Evolutionary conservation across 1,139 yeast species (phyloP), one percentile per base, ranked within the genome.

Genomic region (Pichia sp.): DNA sequence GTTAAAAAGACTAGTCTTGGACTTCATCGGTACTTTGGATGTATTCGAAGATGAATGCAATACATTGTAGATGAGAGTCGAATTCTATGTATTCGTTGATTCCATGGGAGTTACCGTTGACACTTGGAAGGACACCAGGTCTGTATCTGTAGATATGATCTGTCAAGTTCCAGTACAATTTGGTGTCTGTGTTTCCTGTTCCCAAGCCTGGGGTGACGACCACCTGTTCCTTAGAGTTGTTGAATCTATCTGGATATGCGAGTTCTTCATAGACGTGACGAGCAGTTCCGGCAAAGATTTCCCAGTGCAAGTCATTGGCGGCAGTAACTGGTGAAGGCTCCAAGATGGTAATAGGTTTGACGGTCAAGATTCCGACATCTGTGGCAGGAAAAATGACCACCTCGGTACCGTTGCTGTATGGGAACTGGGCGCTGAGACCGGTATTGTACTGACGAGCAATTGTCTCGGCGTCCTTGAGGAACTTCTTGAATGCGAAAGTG

Each of bases 151-250:
- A 88, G 57, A 90, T 87, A 67, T 86, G 80, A 51, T 75, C 73
- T n/a, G 92, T 81, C 65, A 90, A 75, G 53, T 76, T 72, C 92
- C 95, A 87, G 72, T 86, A 89, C 64, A 80, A 77, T 64, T 81
- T 79, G 6, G 96, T 89, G 67, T 90, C 97, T 1, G 96, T 89
- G 69, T 89, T 89, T 16, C 88, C 96, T 3, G 89, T 77, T 77
- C 87, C 80, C 52, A 87, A 67, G 16, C 80, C 75, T 6, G 96
- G 95, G 1, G 91, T 73, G 27, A 82, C 75, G 50, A 85, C 73
- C 36, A 84, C 69, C 63, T n/a, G 77, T 75, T 29, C 76, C 63
- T 41, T 79, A 8, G 49, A 34, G 77, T 58, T 78, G 10, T 45
- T 36, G 30, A 51, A 55, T n/a, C 83, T 17, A 69, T 70, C 73